Conservation (phyloP, 176 grass and related monocot genomes). For the Bonia amplexicaulis region DNA sequence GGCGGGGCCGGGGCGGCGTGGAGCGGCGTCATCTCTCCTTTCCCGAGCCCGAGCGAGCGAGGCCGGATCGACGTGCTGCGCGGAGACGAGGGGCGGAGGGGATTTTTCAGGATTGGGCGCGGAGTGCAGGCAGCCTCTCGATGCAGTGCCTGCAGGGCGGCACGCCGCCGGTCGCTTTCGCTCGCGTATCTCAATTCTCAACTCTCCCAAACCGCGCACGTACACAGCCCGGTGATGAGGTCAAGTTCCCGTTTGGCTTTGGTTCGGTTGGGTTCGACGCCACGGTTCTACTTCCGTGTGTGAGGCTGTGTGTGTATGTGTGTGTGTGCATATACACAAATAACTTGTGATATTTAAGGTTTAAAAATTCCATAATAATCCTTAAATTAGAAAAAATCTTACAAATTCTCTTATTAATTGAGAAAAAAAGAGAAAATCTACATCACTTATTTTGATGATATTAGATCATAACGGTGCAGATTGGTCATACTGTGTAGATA, state of each 20-base stretch:
- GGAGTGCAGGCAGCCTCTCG: slow-evolving; percentile 42
- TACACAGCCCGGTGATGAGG: not conserved
- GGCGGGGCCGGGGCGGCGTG: slow-evolving; percentile 29
- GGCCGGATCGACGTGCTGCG: not conserved
- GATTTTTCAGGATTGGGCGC: slow-evolving; percentile 49
- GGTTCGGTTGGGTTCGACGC: not conserved
- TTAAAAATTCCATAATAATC: no score
- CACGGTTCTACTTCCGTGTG: not conserved
- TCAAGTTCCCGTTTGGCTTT: not conserved
- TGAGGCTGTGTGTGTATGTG: no score
- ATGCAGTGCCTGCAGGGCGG: slow-evolving; percentile 30
- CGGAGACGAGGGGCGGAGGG: slow-evolving; percentile 14
- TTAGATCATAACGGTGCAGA: no score
- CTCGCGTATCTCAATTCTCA: not conserved
- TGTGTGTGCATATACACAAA: no score
- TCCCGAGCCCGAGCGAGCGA: not conserved
- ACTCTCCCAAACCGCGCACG: not conserved
- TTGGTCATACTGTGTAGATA: no score
- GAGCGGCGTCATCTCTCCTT: slow-evolving; percentile 35
- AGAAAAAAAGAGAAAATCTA: no score
- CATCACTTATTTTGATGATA: no score
- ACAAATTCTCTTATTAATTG: no score
- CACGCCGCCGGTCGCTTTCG: slow-evolving; percentile 30
- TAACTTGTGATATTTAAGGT: no score
- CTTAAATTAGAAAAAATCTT: no score